Evolutionary conservation across 306 rosid species (phyloP).

Genomic region (Rosa chinensis): DNA sequence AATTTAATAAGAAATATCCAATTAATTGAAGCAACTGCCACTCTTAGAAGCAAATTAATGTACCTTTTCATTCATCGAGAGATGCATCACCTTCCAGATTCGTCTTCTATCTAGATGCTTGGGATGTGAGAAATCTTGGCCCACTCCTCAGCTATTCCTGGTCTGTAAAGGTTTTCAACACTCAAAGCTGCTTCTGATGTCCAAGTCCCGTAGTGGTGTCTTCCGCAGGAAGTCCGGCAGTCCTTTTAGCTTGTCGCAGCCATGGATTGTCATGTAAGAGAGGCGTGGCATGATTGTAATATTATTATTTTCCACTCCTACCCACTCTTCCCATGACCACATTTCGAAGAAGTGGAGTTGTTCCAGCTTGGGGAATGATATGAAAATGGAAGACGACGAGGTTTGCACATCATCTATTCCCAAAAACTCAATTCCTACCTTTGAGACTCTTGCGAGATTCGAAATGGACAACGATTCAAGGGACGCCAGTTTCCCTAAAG

Average conservation of each 20-base stretch:
- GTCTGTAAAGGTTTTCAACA: neutral
- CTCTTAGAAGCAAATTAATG: too few relatives aligned
- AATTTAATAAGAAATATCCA: neutral
- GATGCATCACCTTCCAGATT: too few relatives aligned
- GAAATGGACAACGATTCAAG: neutral
- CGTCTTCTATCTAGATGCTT: neutral
- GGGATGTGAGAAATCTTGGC: conserved; percentile 18
- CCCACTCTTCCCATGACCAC: neutral
- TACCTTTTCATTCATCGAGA: neutral
- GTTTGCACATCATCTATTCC: neutral
- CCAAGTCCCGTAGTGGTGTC: neutral
- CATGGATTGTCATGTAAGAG: fast-evolving
- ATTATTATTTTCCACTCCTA: neutral
- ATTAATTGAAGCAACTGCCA: neutral
- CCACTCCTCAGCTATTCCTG: neutral
- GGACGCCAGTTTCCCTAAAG: conserved; percentile 15
- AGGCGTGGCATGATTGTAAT: conserved; percentile 15
- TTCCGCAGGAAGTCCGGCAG: conserved; percentile 16
- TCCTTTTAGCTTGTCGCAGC: neutral
- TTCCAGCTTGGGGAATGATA: neutral
- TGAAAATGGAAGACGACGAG: neutral
- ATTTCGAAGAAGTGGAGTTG: fast-evolving
- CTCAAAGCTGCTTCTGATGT: too few relatives aligned
- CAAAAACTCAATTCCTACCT: conserved; percentile 10
- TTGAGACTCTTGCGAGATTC: neutral